Evolutionary conservation across 768 basidiomycete species (phyloP), one percentile per base, ranked within the genome.

Genomic region (Boletus subcaerulescens): DNA sequence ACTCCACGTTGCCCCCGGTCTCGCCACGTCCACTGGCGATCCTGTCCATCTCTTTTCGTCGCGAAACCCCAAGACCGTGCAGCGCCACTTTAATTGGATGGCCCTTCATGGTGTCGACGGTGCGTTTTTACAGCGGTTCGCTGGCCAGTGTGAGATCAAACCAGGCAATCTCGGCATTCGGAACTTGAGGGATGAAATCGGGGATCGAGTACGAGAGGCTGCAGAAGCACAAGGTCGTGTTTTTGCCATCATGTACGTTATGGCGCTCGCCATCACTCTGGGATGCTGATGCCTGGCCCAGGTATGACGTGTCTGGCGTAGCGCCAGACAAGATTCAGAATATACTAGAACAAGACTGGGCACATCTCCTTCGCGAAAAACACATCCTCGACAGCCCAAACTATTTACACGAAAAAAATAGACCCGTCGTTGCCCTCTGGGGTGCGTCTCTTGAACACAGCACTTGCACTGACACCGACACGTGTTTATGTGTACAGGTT

Each of bases 241-340:
- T 6, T 93, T 84, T 69, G 86, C 91, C 12, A 87, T 92, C 58
- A 93, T 93, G 91, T 91, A 56, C 63, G 88, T 67, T 22, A 17
- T n/a, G 18, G 9, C 11, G n/a, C 18, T 20, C 7, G 9, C 18
- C 14, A 17, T 9, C n/a, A 8, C n/a, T 40, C n/a, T 20, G 39
- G n/a, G 5, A 4, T 39, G 38, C 17, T 40, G 39, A n/a, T 40
- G 18, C 10, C 14, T 26, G 39, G 26, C 12, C 13, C 53, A 91
- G 90, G 89, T 92, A 93, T 65, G 90, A 93, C 67, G 84, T 93
- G 3, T 81, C 88, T 10, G 87, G 89, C 18, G 84, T 92, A n/a
- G 72, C 86, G 22, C 75, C 86, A 7, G 82, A 86, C 51, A 82
- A 83, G 50, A 79, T 93, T n/a, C 82, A 81, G 49, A 72, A 72